Conservation (phyloP, 306 rosid species). For the Astragalus glycyphyllos region DNA sequence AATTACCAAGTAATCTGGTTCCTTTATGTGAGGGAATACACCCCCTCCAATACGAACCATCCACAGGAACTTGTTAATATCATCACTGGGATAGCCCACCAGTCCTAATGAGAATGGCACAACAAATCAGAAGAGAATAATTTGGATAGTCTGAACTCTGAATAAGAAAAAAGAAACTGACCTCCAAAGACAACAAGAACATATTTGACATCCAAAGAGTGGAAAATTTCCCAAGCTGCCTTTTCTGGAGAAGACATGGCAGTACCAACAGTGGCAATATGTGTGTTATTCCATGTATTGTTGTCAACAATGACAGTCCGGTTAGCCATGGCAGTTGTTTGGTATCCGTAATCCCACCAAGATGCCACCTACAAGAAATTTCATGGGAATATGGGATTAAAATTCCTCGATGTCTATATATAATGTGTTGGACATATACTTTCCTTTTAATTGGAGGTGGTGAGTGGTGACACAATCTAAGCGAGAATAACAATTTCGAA, state of each 20-base stretch:
- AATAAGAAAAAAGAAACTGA: constrained; percentile 47
- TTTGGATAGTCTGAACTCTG: constrained; percentile 37
- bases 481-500: constrained; percentile 20
- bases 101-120: constrained; percentile 63
- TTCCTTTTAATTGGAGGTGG: constrained; percentile 6
- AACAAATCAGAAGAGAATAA: constrained; percentile 44
- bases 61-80: constrained; percentile 98
- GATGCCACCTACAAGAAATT: constrained; percentile 85
- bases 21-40: constrained; percentile 97
- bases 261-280: constrained; percentile 99
- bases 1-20: constrained; percentile 94
- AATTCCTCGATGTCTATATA: constrained; percentile 3
- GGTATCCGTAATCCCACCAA: constrained; percentile 99
- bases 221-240: constrained; percentile 99
- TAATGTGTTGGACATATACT: constrained; percentile 15
- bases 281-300: constrained; percentile 99
- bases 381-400: constrained; percentile 35
- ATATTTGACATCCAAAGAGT: constrained; percentile 96
- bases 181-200: constrained; percentile 99
- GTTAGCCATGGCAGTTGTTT: constrained; percentile 99
- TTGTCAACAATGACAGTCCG: constrained; percentile 99
- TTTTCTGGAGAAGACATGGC: constrained; percentile 99
- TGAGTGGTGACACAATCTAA: constrained; percentile 7
- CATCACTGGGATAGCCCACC: constrained; percentile 99
- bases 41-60: constrained; percentile 99